Evolutionary conservation across 73 alveolate genomes (phyloP).

Genomic region (Tetrahymena borealis): DNA sequence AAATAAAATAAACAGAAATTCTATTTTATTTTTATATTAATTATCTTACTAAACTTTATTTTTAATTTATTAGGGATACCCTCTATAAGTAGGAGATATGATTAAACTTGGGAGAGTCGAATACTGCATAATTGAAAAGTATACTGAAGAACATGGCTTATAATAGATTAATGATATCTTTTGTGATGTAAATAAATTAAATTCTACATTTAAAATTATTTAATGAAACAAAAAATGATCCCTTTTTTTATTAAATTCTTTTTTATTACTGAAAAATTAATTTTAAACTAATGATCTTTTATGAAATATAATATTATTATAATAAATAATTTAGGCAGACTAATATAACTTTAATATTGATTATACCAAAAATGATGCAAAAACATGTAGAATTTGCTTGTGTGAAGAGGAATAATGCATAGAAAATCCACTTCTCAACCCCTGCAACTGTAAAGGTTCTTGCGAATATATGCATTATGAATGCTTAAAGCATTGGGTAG

Average conservation of each 20-base stretch:
- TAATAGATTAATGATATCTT: neutral
- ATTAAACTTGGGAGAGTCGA: slow-evolving; percentile 39
- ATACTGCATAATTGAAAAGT: slow-evolving; percentile 13
- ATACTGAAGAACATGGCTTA: neutral
- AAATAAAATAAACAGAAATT: too few relatives aligned
- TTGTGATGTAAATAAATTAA: neutral
- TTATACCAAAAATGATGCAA: neutral
- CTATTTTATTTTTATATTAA: too few relatives aligned
- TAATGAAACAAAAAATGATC: too few relatives aligned
- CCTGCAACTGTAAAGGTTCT: slow-evolving; percentile 53
- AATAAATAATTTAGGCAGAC: neutral
- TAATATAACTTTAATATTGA: neutral
- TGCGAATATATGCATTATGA: slow-evolving; percentile 41
- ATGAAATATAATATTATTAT: neutral
- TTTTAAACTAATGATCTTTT: too few relatives aligned
- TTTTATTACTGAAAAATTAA: too few relatives aligned
- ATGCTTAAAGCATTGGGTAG: slow-evolving; percentile 47
- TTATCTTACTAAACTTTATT: too few relatives aligned
- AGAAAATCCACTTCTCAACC: slow-evolving; percentile 43
- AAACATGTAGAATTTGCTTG: slow-evolving; percentile 43
- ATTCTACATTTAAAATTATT: too few relatives aligned
- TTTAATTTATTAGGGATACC: slow-evolving; percentile 9
- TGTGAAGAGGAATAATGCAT: slow-evolving; percentile 2
- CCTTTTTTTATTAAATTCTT: too few relatives aligned
- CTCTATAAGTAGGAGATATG: slow-evolving; percentile 22